Conservation (phyloP, 768 basidiomycete genomes). For the Collybiopsis confluens region DNA sequence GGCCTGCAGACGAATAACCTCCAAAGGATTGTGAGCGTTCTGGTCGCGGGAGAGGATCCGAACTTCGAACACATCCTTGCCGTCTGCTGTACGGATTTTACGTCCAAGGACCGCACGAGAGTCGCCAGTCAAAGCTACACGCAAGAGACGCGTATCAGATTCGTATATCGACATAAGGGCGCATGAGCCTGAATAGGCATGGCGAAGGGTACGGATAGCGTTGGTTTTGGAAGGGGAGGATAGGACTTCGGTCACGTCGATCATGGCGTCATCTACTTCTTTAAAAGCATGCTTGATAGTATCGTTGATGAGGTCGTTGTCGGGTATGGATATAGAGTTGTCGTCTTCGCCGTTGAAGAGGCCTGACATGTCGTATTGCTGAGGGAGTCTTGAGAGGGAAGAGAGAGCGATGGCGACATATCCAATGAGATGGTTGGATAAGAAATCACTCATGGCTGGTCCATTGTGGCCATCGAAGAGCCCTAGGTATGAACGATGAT, state of each 20-base stretch:
- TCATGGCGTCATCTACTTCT: slow-evolving; percentile 36
- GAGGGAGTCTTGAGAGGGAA: slow-evolving; percentile 19
- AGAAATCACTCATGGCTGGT: slow-evolving; percentile 24
- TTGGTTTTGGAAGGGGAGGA: slow-evolving; percentile 19
- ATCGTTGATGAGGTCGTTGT: slow-evolving; percentile 26
- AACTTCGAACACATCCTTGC: slow-evolving; percentile 26
- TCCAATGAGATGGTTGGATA: slow-evolving; percentile 26
- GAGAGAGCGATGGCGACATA: slow-evolving; percentile 19
- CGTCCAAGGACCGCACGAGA: slow-evolving; percentile 47
- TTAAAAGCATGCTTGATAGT: slow-evolving; percentile 34
- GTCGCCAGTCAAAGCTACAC: slow-evolving; percentile 42
- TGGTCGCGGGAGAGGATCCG: slow-evolving; percentile 39
- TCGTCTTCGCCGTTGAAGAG: slow-evolving; percentile 6
- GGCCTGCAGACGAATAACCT: slow-evolving; percentile 31
- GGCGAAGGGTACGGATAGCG: slow-evolving; percentile 25
- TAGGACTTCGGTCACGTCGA: slow-evolving; percentile 26
- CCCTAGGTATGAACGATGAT: neutral
- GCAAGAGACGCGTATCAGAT: slow-evolving; percentile 29
- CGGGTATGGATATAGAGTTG: slow-evolving; percentile 16
- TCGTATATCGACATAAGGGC: slow-evolving; percentile 45
- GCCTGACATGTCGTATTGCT: slow-evolving; percentile 7
- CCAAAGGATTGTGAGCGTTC: slow-evolving; percentile 31
- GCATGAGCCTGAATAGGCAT: slow-evolving; percentile 36
- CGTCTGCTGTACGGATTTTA: slow-evolving; percentile 10
- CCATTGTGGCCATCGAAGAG: neutral